Evolutionary conservation across 1,284 basidiomycete genomes (phyloP).

Genomic region (Cryptococcus neoformans): DNA sequence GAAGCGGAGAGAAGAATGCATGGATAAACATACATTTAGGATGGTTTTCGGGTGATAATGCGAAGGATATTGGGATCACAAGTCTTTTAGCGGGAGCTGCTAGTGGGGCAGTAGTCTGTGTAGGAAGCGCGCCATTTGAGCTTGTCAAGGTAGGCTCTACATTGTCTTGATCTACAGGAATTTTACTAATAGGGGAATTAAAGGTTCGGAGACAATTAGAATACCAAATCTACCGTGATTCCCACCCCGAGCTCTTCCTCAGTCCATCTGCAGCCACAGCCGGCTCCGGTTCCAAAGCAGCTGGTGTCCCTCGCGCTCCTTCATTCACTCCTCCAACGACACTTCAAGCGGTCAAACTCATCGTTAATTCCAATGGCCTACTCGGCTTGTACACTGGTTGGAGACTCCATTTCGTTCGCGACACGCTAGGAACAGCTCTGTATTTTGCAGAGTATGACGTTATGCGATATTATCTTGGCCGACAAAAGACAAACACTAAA

Average conservation of each 20-base stretch:
- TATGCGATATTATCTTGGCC: conserved; percentile 42
- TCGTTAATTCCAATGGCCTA: conserved; percentile 30
- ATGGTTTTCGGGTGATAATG: conserved; percentile 38
- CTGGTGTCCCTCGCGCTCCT: conserved; percentile 7
- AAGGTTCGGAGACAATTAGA: conserved; percentile 89
- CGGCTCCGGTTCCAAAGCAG: conserved; percentile 4
- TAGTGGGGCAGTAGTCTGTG: conserved; percentile 45
- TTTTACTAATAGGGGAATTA: neutral
- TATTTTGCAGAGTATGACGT: conserved; percentile 51
- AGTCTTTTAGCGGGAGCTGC: conserved; percentile 46
- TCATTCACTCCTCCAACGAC: conserved; percentile 38
- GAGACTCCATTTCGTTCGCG: conserved; percentile 44
- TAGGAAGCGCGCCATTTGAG: conserved; percentile 80
- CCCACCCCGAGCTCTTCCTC: conserved; percentile 29
- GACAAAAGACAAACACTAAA: conserved; percentile 15
- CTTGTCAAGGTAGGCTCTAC: conserved; percentile 74
- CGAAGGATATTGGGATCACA: conserved; percentile 67
- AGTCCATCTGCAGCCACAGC: conserved; percentile 3
- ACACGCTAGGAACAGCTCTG: conserved; percentile 46
- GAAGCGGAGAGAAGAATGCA: conserved; percentile 9
- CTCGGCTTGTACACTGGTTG: conserved; percentile 45
- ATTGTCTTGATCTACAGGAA: neutral
- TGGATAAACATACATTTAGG: conserved; percentile 37
- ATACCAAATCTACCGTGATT: conserved; percentile 66
- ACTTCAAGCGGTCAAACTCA: conserved; percentile 40